Percentiles rank a stretch among this genome's conserved stretches.
Conservation (phyloP, 1,284 basidiomycete genomes). For the Heliocybe sulcata region DNA sequence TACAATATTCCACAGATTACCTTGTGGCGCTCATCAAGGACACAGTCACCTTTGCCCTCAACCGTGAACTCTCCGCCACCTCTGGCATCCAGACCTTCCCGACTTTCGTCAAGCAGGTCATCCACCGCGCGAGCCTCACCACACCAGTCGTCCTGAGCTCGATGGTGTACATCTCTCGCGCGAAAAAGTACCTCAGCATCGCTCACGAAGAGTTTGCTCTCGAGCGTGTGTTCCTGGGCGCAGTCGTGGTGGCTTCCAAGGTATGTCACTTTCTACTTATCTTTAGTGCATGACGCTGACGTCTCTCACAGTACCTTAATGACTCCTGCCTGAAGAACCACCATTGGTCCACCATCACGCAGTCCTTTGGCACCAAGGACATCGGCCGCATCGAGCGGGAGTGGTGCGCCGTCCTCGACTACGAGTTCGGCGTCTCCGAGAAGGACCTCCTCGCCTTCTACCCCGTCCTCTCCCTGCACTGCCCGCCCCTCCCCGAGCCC, state of each 20-base stretch:
- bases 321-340: conserved; percentile 73
- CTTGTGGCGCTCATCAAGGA: conserved; percentile 58
- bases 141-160: conserved; percentile 55
- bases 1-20: conserved; percentile 39
- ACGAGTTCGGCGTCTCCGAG: conserved; percentile 57
- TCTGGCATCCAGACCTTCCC: conserved; percentile 44
- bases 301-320: conserved; percentile 49
- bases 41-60: conserved; percentile 67
- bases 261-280: conserved; percentile 28
- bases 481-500: conserved; percentile 37
- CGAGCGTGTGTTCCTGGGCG: conserved; percentile 69
- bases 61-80: conserved; percentile 43
- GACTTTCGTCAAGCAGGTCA: conserved; percentile 55
- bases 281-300: conserved; percentile 11
- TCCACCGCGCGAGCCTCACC: conserved; percentile 60
- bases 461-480: conserved; percentile 27
- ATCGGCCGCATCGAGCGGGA: conserved; percentile 72
- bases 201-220: conserved; percentile 74
- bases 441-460: conserved; percentile 51
- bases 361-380: conserved; percentile 71
- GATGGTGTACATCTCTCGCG: conserved; percentile 65
- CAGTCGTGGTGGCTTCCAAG: conserved; percentile 67
- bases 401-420: conserved; percentile 70
- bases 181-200: conserved; percentile 66
- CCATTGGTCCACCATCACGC: conserved; percentile 73